Base-by-base conservation (phyloP, 441 rosid species). In the Aleurites moluccanus region DNA sequence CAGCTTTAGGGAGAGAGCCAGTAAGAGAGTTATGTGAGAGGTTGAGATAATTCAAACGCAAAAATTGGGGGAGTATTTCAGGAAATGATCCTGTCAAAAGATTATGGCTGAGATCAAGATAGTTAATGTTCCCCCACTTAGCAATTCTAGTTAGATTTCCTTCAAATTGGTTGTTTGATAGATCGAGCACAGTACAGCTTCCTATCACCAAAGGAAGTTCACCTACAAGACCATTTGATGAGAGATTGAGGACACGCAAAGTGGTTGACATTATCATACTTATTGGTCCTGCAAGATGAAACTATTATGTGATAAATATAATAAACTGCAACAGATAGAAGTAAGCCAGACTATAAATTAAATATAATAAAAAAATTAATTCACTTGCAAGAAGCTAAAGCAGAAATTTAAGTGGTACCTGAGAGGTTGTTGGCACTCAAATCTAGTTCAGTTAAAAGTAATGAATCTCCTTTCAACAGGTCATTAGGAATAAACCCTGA, bases 381-480 rank as follows among this genome's bases (percentile, higher is more conserved):
- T 44, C 13, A 73, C 56, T 25, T 10, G 23, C 5, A 55, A 59
- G 35, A 73, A 69, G 61, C 42, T 67, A 74, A 70, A 68, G 40
- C 33, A 79, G 25, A 64, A 71, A 78, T 42, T 14, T 23, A 73
- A 72, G 73, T 45, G 63, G 49, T 79, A 92, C 99, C 98, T 88
- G 98, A 87, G 82, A 96, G 98, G 86, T 90, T 96, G 86, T 96
- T 96, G 83, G 85, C 87, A 77, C 99, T 96, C 83, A 96, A 86
- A 84, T 93, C 99, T 59, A 96, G 78, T 74, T 90, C 94, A 30
- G 87, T 85, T 70, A 96, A 77, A 73, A 89, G 90, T 73, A 86
- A 79, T 40, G 99, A 88, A 88, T 96, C 99, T 66, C 99, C 97
- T 86, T 93, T 93, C 69, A 93, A 74, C 65, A 96, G 79, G 78